These are phyloP conservation scores for Coemansia sp. DNA, from an alignment of 192 early-diverging fungal genomes.

Conservation along the genomic window DNA sequence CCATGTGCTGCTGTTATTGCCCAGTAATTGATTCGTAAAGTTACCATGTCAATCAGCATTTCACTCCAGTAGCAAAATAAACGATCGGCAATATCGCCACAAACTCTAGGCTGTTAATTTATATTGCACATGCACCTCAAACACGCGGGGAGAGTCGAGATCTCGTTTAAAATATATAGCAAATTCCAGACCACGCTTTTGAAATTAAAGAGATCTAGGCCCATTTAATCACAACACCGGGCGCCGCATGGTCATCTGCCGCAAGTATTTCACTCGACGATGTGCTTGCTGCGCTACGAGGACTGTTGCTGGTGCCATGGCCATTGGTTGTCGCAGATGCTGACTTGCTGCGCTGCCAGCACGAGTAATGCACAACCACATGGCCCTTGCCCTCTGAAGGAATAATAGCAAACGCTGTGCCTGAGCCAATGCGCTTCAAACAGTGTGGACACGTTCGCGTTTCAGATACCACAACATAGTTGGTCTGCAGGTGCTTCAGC, in stretches of 20 bases:
- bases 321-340: not conserved
- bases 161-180: not conserved
- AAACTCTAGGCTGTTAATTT: conserved; percentile 1
- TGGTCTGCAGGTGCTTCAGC: conserved; percentile 30
- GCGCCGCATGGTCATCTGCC: not conserved
- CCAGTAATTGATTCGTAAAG: not conserved
- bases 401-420: conserved; percentile 50
- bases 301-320: not conserved
- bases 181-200: not conserved
- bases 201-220: conserved; percentile 3
- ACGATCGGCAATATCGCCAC: not conserved
- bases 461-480: conserved; percentile 37
- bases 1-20: not conserved
- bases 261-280: not conserved
- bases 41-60: not conserved
- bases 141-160: not conserved
- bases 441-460: conserved; percentile 52
- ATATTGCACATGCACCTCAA: not conserved
- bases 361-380: conserved; percentile 54
- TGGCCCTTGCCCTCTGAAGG: conserved; percentile 17
- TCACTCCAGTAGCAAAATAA: not conserved
- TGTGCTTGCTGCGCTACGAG: not conserved
- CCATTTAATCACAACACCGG: conserved; percentile 29
- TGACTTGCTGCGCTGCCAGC: conserved; percentile 48
- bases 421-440: conserved; percentile 56